Evolutionary conservation across 2,329 filamentous ascomycete species (phyloP).

Genomic region (Fusarium hostae): DNA sequence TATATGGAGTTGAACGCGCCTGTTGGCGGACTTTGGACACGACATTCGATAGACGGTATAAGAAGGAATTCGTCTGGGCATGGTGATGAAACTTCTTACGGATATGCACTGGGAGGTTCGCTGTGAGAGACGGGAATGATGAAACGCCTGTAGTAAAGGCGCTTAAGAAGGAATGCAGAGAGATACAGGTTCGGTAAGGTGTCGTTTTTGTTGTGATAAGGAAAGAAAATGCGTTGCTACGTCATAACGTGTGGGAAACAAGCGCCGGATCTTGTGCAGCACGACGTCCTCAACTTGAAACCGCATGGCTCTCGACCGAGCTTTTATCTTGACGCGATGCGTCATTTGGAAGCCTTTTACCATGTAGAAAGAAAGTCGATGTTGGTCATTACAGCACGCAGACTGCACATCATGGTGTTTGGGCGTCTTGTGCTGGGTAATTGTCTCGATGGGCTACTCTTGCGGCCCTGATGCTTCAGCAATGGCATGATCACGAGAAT

Average conservation of each 20-base stretch:
- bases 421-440: neutral
- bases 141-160: rapidly evolving
- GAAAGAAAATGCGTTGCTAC: neutral
- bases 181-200: too few relatives aligned
- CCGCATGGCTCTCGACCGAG: rapidly evolving
- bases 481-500: neutral
- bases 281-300: neutral
- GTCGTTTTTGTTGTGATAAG: neutral
- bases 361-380: rapidly evolving
- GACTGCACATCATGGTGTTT: neutral
- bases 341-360: rapidly evolving
- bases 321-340: rapidly evolving
- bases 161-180: too few relatives aligned
- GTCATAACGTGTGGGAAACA: neutral
- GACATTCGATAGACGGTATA: too few relatives aligned
- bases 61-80: neutral
- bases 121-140: rapidly evolving
- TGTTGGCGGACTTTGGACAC: too few relatives aligned
- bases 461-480: neutral
- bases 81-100: rapidly evolving
- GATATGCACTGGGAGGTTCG: rapidly evolving
- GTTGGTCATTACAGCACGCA: rapidly evolving
- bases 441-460: too few relatives aligned
- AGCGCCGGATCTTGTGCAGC: neutral
- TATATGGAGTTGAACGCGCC: too few relatives aligned